Percentiles rank a stretch among this genome's conserved stretches.
phyloP scores from a whole-genome alignment of 495 filamentous ascomycete species.

The Hypoxylon fuscum region DNA sequence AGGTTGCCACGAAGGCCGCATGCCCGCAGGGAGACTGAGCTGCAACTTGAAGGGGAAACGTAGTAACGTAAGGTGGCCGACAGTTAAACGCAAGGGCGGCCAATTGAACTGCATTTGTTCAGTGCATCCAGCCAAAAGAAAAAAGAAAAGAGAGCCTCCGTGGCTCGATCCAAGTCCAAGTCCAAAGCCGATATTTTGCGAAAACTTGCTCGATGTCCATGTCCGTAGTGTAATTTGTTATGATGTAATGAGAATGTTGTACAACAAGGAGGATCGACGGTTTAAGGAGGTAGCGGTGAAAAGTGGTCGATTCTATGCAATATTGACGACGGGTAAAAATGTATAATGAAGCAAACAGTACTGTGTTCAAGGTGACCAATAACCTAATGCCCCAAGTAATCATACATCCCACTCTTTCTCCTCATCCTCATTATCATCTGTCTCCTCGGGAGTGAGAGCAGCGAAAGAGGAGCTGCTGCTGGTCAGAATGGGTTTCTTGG shows the following conservation, averaged over 20 bases:
- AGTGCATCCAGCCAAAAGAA: background rate
- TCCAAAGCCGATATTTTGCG: slow-evolving; percentile 15
- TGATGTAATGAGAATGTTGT: slow-evolving; percentile 26
- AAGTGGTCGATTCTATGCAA: slow-evolving; percentile 28
- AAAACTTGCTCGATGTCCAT: slow-evolving; percentile 17
- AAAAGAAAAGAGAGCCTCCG: slow-evolving; percentile 10
- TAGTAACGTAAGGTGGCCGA: slow-evolving; percentile 9
- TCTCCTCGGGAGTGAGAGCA: slow-evolving; percentile 53
- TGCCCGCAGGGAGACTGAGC: background rate
- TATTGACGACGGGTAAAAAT: slow-evolving; percentile 38
- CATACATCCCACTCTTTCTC: slow-evolving; percentile 63
- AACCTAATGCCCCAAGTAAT: slow-evolving; percentile 10
- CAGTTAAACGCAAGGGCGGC: slow-evolving; percentile 22
- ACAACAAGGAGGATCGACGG: slow-evolving; percentile 30
- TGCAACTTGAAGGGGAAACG: slow-evolving; percentile 9
- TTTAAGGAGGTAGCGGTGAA: background rate
- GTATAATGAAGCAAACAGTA: slow-evolving; percentile 30
- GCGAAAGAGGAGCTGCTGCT: slow-evolving; percentile 57
- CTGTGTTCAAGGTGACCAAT: background rate
- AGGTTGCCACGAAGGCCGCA: background rate
- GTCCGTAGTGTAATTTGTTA: slow-evolving; percentile 10
- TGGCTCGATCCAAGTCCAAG: slow-evolving; percentile 31
- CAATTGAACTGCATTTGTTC: slow-evolving; percentile 8
- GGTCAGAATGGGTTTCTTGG: slow-evolving; percentile 40
- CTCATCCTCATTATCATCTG: slow-evolving; percentile 49